Conservation (phyloP, 257 asterid species). For the Solanum neorickii region DNA sequence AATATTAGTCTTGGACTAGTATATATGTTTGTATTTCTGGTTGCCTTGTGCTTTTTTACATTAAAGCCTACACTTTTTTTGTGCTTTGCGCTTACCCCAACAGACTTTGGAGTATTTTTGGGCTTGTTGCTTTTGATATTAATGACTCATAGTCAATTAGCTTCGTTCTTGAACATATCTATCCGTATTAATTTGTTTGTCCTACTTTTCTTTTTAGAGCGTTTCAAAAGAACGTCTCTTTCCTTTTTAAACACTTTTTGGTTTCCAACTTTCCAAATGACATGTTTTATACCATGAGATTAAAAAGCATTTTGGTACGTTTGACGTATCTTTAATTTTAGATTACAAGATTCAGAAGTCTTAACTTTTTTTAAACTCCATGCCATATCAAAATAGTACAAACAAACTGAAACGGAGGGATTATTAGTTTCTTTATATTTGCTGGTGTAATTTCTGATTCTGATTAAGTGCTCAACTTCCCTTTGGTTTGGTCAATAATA, state of each 20-base stretch:
- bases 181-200: too few species aligned
- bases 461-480: not conserved
- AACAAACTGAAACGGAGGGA: not conserved
- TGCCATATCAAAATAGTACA: not conserved
- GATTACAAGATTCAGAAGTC: not conserved
- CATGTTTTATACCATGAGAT: not conserved
- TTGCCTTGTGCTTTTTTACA: not conserved
- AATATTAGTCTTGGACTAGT: not conserved
- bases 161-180: not conserved
- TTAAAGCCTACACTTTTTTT: not conserved
- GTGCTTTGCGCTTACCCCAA: not conserved
- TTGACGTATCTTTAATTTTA: not conserved
- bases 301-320: not conserved
- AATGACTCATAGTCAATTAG: not conserved
- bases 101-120: fast-evolving
- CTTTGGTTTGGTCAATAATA: not conserved
- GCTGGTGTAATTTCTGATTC: not conserved
- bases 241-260: not conserved
- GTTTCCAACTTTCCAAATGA: not conserved
- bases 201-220: not conserved
- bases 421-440: not conserved
- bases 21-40: not conserved
- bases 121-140: not conserved
- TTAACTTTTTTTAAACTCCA: too few species aligned
- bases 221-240: not conserved